Evolutionary conservation across 495 filamentous ascomycete species (phyloP), one percentile per base, ranked within the genome.

Genomic region (Penicillium atrosanguineum): DNA sequence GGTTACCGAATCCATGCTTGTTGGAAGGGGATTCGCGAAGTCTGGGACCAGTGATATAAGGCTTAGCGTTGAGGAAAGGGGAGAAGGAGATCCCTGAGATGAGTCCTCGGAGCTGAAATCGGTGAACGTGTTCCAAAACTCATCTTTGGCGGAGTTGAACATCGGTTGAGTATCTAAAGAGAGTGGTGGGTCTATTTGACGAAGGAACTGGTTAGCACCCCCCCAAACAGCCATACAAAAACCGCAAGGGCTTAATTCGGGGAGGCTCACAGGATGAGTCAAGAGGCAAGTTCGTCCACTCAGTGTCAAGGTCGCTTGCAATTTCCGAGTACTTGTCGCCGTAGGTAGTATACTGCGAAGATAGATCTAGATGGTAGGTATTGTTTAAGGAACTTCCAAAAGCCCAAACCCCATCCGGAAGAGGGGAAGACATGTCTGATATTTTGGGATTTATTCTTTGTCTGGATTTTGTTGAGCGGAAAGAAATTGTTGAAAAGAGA

Each of bases 21-120:
- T 21, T 12, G 57, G 61, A 15, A 61, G 41, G 12, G 57, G 61
- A 12, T 51, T 44, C 19, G 57, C 54, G 21, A 64, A 64, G n/a
- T 39, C 43, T n/a, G 61, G 61, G 6, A 64, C 41, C 19, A 53
- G 18, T 11, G 34, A 37, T 9, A 18, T 36, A 14, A 41, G 36
- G 37, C 43, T 54, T 8, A 49, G 21, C 0, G 18, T 34, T 1
- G 29, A 34, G 2, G 42, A 26, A 11, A 42, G 38, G n/a, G 46
- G 40, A 2, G 42, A 26, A 11, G 46, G 38, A 20, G 46, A 44
- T 7, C 46, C 43, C 15, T 42, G 37, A 14, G 31, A 34, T 14
- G 31, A 34, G 31, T 8, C 12, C 4, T 31, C 46, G 6, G 58
- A 48, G 7, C 37, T 44, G n/a, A 61, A 19, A 16, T 61, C 53